These are phyloP conservation scores for Triticum aestivum DNA, from an alignment of 176 grass and related monocot species.

Conservation along the genomic window DNA sequence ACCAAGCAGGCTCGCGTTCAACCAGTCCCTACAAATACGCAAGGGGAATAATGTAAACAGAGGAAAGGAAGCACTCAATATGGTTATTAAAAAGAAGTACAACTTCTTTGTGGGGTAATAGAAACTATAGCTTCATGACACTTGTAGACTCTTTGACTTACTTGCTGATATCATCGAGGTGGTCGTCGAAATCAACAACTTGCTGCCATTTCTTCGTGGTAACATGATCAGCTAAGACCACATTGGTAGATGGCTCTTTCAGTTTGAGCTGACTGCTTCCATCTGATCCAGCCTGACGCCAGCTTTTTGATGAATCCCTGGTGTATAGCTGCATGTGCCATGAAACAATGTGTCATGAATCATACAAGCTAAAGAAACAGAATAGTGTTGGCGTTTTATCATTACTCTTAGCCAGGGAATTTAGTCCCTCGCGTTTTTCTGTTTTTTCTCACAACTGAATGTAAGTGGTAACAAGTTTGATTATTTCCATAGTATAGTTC, in stretches of 20 bases:
- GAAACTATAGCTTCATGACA: no score
- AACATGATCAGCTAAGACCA: conserved; percentile 81
- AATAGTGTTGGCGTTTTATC: not conserved
- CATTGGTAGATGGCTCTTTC: conserved; percentile 85
- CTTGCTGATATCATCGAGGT: conserved; percentile 99
- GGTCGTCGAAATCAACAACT: conserved; percentile 94
- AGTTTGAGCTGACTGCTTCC: conserved; percentile 67
- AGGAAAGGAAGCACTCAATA: not conserved
- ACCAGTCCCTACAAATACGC: conserved; percentile 61
- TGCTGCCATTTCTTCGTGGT: conserved; percentile 79
- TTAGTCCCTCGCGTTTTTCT: not conserved
- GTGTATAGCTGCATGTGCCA: conserved; percentile 70
- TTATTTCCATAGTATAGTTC: not conserved
- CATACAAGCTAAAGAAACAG: not conserved
- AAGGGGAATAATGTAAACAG: not conserved
- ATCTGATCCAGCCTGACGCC: conserved; percentile 80
- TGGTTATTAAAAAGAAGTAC: not conserved
- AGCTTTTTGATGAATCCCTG: conserved; percentile 94
- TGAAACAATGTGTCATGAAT: conserved; percentile 10
- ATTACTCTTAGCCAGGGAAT: not conserved
- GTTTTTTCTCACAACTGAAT: not conserved
- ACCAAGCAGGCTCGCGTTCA: conserved; percentile 72
- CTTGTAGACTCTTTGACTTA: conserved; percentile 20
- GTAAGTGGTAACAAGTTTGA: not conserved
- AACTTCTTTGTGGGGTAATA: not conserved